Evolutionary conservation across 352 stramenopile species (phyloP), one percentile per base, ranked within the genome.

Genomic region (Globisporangium echinulatum): DNA sequence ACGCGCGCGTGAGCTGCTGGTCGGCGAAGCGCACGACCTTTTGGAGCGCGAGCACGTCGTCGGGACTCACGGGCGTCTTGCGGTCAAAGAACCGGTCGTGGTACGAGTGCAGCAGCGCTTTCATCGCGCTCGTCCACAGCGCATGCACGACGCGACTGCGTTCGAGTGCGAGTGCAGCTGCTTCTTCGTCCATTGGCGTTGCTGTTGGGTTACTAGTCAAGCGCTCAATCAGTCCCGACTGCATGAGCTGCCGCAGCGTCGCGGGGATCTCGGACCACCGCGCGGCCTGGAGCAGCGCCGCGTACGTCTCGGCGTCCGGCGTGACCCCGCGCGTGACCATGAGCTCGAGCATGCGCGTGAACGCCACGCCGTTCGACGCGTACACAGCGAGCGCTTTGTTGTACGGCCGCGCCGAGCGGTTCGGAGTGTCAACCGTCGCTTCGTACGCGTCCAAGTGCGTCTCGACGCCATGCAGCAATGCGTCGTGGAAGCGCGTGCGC

Each of bases 191-290:
- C 5, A 62, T 39, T 13, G 19, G 38, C 0, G 51, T 38, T 3
- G 61, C 66, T 25, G 25, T 25, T 25, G 25, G 2, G 25, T 25
- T 1, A 2, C 1, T 25, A 25, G 25, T 25, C 15, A 85, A 69
- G 13, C 69, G 44, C 15, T 77, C 63, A 10, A 85, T 59, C 8
- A 83, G 38, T 37, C 73, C 72, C 1, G 77, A 90, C 50, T 79
- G 54, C 58, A 79, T 55, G 42, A 92, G 61, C 50, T 85, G 82
- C 38, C 59, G 81, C 6, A 92, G 19, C 19, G 79, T 88, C 39
- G 71, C 74, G 10, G 76, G 76, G 64, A 92, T 85, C 59, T 87
- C 72, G 14, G 73, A 72, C 76, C 79, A 87, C 25, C 82, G 79
- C 25, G 82, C 82, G 17, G 76, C 79, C 38, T 80, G 58, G 17